These are phyloP conservation scores for Lipomyces oligophaga DNA, from an alignment of 805 yeast species.

Conservation along the genomic window DNA sequence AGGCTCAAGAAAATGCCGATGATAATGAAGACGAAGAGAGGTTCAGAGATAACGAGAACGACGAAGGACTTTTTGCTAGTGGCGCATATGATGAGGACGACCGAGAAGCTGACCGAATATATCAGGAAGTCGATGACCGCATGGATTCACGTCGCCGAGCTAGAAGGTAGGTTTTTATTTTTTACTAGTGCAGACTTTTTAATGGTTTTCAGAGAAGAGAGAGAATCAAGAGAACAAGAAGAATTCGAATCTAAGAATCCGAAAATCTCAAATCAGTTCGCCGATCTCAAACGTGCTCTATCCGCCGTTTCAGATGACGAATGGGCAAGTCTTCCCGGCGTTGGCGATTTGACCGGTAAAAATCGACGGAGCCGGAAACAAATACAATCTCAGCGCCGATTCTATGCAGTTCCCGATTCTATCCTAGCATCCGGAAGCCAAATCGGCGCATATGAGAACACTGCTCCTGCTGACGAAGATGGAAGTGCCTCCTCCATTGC, in stretches of 20 bases:
- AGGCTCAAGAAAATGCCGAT: no score
- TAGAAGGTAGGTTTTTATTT: constrained; percentile 18
- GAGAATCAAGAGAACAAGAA: constrained; percentile 31
- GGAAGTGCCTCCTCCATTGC: constrained; percentile 28
- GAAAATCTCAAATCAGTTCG: constrained; percentile 52
- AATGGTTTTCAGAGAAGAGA: constrained; percentile 27
- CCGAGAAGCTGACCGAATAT: constrained; percentile 72
- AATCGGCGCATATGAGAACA: constrained; percentile 37
- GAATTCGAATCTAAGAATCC: constrained; percentile 33
- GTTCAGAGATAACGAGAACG: constrained; percentile 36
- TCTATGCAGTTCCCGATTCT: constrained; percentile 79
- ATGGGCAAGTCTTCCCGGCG: constrained; percentile 84
- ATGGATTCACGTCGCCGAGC: constrained; percentile 35
- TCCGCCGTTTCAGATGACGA: constrained; percentile 58
- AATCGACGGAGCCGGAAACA: constrained; percentile 68
- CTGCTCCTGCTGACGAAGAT: constrained; percentile 33
- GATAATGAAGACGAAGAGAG: constrained; percentile 36
- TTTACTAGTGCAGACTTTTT: background rate
- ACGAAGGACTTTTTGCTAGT: constrained; percentile 36
- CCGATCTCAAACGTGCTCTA: constrained; percentile 63
- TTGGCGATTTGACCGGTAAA: constrained; percentile 75
- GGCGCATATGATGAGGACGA: constrained; percentile 51
- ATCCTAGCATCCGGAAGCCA: constrained; percentile 44
- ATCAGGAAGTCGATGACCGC: constrained; percentile 61
- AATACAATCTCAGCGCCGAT: constrained; percentile 54